Conservation (phyloP, 495 filamentous ascomycete genomes). For the Podospora pseudopauciseta region DNA sequence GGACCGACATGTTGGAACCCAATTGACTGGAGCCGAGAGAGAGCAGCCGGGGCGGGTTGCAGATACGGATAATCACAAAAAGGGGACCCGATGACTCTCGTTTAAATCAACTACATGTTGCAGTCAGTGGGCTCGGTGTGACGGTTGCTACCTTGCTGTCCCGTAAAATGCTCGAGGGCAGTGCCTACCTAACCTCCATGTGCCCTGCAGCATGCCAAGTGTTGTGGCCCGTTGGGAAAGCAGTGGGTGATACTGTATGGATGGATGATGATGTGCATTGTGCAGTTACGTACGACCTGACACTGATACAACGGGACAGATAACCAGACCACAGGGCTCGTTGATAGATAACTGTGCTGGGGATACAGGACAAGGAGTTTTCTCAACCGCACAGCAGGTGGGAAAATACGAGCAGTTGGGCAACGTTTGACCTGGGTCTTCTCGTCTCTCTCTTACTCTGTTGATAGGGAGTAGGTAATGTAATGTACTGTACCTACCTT, state of each 20-base stretch:
- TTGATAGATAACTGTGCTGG: not conserved
- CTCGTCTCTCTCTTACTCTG: not conserved
- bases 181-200: no score
- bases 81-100: not conserved
- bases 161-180: no score
- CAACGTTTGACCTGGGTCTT: not conserved
- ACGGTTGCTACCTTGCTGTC: no score
- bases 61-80: not conserved
- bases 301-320: not conserved
- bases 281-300: not conserved
- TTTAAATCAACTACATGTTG: not conserved
- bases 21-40: not conserved
- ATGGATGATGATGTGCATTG: not conserved
- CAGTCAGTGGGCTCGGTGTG: not conserved
- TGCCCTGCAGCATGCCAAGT: not conserved
- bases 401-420: constrained; percentile 17
- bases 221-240: not conserved
- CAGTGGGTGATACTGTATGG: not conserved
- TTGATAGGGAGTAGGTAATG: not conserved
- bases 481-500: not conserved
- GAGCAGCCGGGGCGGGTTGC: not conserved
- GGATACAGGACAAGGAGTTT: no score
- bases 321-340: not conserved
- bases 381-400: not conserved
- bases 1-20: not conserved